A percentile compares a stretch with the other conserved stretches of the same genome.
These are phyloP conservation scores for Ceratobasidium sp. DNA, from an alignment of 1,284 basidiomycete species.

Conservation along the genomic window DNA sequence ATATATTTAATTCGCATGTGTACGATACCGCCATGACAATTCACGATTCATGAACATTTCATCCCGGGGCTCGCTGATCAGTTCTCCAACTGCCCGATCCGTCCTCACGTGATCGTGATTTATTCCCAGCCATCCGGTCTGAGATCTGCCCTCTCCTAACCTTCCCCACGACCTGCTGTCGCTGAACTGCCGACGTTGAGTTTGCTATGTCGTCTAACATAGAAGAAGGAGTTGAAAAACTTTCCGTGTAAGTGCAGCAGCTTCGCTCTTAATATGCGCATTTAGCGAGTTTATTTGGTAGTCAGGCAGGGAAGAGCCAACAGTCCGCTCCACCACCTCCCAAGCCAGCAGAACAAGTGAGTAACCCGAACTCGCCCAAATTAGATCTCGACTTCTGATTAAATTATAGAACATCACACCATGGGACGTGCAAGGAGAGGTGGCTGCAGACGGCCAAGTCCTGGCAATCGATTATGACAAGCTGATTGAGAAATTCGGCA, in stretches of 20 bases:
- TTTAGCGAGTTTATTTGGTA: slow-evolving; percentile 7
- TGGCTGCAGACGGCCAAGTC: slow-evolving; percentile 90
- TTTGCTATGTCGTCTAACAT: slow-evolving; percentile 17
- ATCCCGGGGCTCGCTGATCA: too few relatives aligned
- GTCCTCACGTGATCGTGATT: slow-evolving; percentile 41
- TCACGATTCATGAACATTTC: too few relatives aligned
- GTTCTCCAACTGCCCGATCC: not conserved
- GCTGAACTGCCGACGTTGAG: not conserved
- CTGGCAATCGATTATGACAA: slow-evolving; percentile 97
- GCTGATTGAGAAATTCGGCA: slow-evolving; percentile 94
- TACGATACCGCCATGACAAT: too few relatives aligned
- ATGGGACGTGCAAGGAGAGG: slow-evolving; percentile 97
- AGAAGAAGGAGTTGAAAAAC: slow-evolving; percentile 29
- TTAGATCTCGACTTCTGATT: not conserved
- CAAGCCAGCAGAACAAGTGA: slow-evolving; percentile 40
- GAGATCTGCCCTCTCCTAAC: slow-evolving; percentile 8
- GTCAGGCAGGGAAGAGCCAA: slow-evolving; percentile 8
- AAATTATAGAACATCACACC: slow-evolving; percentile 76
- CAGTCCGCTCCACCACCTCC: slow-evolving; percentile 38
- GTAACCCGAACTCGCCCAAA: not conserved
- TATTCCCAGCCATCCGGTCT: slow-evolving; percentile 33
- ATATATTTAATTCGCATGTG: too few relatives aligned
- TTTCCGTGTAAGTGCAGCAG: slow-evolving; percentile 8
- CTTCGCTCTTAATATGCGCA: not conserved
- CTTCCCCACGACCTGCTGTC: slow-evolving; percentile 22